Evolutionary conservation across 208 protist genomes (phyloP).

Genomic region (Trypanosoma melophagium): DNA sequence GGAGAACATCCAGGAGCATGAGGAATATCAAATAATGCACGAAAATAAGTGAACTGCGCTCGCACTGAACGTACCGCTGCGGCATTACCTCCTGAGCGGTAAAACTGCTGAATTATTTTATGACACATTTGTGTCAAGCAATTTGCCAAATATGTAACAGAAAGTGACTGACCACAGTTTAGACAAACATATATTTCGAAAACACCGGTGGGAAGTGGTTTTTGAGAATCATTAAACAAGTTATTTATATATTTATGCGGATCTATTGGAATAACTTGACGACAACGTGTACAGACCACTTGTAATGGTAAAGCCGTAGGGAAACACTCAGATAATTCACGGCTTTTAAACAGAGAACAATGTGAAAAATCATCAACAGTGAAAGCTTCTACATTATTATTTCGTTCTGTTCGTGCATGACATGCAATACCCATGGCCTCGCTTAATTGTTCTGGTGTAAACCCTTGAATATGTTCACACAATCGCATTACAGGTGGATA

Average conservation of each 20-base stretch:
- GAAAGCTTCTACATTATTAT: slow-evolving; percentile 10
- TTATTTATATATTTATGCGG: slow-evolving; percentile 75
- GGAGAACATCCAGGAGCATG: slow-evolving; percentile 66
- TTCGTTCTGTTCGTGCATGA: slow-evolving; percentile 31
- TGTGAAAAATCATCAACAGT: slow-evolving; percentile 69
- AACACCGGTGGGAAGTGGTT: slow-evolving; percentile 15
- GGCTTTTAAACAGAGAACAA: slow-evolving; percentile 70
- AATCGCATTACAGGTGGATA: slow-evolving; percentile 94
- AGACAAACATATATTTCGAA: slow-evolving; percentile 83
- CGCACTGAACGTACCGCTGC: slow-evolving; percentile 68
- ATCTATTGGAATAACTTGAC: slow-evolving; percentile 65
- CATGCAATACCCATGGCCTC: slow-evolving; percentile 83
- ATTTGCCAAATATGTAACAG: slow-evolving; percentile 76
- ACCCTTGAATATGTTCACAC: slow-evolving; percentile 92
- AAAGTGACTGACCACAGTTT: slow-evolving; percentile 54
- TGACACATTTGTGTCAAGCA: slow-evolving; percentile 77
- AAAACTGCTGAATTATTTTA: slow-evolving; percentile 77
- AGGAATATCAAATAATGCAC: slow-evolving; percentile 87
- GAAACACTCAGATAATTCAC: slow-evolving; percentile 73
- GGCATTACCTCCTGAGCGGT: slow-evolving; percentile 58
- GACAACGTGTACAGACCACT: slow-evolving; percentile 73
- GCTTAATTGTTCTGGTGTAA: slow-evolving; percentile 74
- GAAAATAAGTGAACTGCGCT: slow-evolving; percentile 86
- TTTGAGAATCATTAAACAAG: slow-evolving; percentile 31
- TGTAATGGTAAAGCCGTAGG: slow-evolving; percentile 67